Base-by-base conservation (phyloP, 106 monocot genomes). In the Platanthera guangdongensis region DNA sequence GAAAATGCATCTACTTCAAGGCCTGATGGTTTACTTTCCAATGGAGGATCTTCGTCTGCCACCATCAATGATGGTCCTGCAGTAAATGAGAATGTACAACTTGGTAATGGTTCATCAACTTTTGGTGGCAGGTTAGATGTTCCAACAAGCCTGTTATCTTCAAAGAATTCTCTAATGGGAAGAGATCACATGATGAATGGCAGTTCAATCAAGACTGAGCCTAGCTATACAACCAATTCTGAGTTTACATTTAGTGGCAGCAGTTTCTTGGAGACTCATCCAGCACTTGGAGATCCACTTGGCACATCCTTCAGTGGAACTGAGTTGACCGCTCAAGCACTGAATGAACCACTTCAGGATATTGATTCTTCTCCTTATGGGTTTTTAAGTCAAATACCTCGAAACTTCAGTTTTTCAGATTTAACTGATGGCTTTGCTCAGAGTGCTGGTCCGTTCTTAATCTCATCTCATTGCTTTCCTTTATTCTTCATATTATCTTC, bases 331-430 rank as follows among this genome's bases (percentile, higher is more conserved):
- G 88, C 80, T 30, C 86, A 84, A 74, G 78, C 87, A 46, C 62
- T 91, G 53, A 85, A 80, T 72, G 90, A 89, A 12, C 76, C 84
- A 14, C 83, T 93, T 25, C 72, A 84, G 50, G 95, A 91, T 68
- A 80, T 87, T 30, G 95, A 95, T 85, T 48, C 90, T 47, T 68
- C 86, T 50, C 79, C 87, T 19, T 88, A 86, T 84, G 93, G 91
- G 47, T 91, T 88, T 81, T 80, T 96, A 64, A 89, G 86, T 77
- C 96, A 96, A 67, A 88, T 96, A 71, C 93, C 93, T 74, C 80
- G 91, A 64, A 93, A 84, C 85, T 93, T 93, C 78, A 93, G 93
- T 51, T 93, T 96, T 78, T 93, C 96, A 49, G 88, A 96, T 87
- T 90, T 96, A 76, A 82, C 96, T 28, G 91, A 85, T 79, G 88